Evolutionary conservation across 2,329 filamentous ascomycete genomes (phyloP).

Genomic region (Phoma sp.): DNA sequence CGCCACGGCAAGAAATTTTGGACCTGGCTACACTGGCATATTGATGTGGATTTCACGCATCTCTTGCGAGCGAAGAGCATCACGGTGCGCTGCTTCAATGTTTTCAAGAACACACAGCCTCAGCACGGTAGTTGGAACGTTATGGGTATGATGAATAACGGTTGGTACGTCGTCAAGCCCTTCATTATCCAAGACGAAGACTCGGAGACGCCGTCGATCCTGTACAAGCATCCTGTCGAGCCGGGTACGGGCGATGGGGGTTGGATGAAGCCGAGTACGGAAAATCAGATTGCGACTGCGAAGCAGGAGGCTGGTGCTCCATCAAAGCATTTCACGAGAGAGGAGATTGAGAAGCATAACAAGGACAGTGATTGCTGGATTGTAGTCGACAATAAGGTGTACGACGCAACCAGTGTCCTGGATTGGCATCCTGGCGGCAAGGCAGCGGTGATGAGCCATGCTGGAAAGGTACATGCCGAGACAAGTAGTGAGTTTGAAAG

Average conservation of each 20-base stretch:
- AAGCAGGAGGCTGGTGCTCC: conserved; percentile 55
- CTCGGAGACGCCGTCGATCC: conserved; percentile 34
- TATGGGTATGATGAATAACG: conserved; percentile 63
- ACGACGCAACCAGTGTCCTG: conserved; percentile 67
- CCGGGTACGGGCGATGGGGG: conserved; percentile 53
- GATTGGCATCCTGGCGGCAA: conserved; percentile 65
- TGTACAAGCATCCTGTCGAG: conserved; percentile 49
- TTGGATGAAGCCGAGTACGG: conserved; percentile 59
- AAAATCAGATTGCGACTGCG: conserved; percentile 53
- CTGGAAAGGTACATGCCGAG: conserved; percentile 57
- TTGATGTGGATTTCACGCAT: conserved; percentile 55
- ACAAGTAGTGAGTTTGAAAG: conserved; percentile 58
- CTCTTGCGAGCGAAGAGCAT: conserved; percentile 53
- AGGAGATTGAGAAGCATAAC: conserved; percentile 57
- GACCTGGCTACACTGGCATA: conserved; percentile 61
- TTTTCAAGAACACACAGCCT: conserved; percentile 60
- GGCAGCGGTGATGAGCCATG: conserved; percentile 56
- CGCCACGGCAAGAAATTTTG: conserved; percentile 61
- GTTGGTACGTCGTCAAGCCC: conserved; percentile 55
- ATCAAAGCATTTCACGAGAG: conserved; percentile 58
- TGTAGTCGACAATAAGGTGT: conserved; percentile 68
- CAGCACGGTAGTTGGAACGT: conserved; percentile 56
- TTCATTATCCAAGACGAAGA: conserved; percentile 46
- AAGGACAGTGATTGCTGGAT: conserved; percentile 59
- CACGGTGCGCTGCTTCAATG: conserved; percentile 56